Evolutionary conservation across 2,329 filamentous ascomycete genomes (phyloP).

Genomic region (Penicillium italicum): DNA sequence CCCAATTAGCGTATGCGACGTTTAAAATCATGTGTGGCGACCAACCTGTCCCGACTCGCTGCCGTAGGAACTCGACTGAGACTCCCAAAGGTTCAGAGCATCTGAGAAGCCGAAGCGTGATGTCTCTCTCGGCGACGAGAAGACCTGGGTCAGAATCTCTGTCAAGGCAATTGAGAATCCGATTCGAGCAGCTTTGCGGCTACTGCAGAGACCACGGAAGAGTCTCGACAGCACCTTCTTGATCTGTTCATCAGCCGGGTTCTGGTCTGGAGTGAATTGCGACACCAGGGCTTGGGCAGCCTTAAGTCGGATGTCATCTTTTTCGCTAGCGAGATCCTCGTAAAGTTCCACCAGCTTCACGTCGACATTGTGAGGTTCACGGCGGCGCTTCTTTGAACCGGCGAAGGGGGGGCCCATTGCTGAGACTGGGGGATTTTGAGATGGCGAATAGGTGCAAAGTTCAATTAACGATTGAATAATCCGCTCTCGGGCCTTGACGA

Average conservation of each 20-base stretch:
- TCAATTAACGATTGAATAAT: neutral
- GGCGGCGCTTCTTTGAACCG: conserved; percentile 41
- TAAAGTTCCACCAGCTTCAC: conserved; percentile 48
- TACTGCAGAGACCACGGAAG: conserved; percentile 83
- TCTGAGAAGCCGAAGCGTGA: conserved; percentile 40
- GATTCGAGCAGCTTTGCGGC: conserved; percentile 79
- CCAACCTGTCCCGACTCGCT: conserved; percentile 54
- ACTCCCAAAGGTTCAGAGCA: conserved; percentile 51
- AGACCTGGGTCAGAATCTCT: conserved; percentile 71
- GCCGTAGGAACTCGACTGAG: conserved; percentile 51
- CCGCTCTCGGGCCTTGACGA: conserved; percentile 1
- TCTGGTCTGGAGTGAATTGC: conserved; percentile 43
- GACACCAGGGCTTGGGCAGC: conserved; percentile 45
- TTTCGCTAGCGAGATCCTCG: conserved; percentile 47
- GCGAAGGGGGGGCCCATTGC: conserved; percentile 27
- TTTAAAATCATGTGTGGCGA: neutral
- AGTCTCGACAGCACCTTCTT: conserved; percentile 56
- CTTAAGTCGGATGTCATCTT: conserved; percentile 46
- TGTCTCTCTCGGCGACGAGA: conserved; percentile 41
- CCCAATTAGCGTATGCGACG: conserved; percentile 40
- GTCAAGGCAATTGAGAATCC: conserved; percentile 88
- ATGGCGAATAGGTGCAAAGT: neutral
- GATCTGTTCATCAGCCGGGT: conserved; percentile 41
- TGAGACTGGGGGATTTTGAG: neutral
- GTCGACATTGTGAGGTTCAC: conserved; percentile 43